A percentile compares a stretch with the other conserved stretches of the same genome.
Evolutionary conservation across 805 yeast species (phyloP).

Genomic region (Ogataea minuta): DNA sequence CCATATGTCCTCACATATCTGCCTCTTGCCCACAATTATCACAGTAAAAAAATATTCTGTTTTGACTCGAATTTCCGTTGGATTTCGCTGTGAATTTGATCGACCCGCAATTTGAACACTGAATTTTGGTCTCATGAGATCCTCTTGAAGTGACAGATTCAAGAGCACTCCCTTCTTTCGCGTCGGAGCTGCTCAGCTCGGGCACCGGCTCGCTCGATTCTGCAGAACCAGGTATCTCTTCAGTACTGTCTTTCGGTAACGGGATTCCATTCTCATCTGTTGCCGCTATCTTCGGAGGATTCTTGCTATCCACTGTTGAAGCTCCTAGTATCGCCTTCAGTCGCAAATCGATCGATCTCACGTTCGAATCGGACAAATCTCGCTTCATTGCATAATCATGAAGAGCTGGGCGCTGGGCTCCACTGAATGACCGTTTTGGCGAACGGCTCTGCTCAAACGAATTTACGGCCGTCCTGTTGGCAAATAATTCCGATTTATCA

Average conservation of each 20-base stretch:
- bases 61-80: slow-evolving; percentile 15
- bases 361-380: slow-evolving; percentile 13
- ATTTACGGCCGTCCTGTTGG: too few relatives aligned
- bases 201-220: too few relatives aligned
- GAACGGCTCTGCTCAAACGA: background rate
- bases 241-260: background rate
- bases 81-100: slow-evolving; percentile 27
- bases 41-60: slow-evolving; percentile 27
- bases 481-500: too few relatives aligned
- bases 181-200: too few relatives aligned
- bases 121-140: slow-evolving; percentile 13
- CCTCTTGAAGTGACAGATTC: slow-evolving; percentile 7
- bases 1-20: slow-evolving; percentile 6
- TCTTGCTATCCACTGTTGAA: background rate
- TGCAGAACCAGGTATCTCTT: background rate
- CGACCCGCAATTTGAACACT: slow-evolving; percentile 25
- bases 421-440: background rate
- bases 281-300: background rate
- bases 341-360: slow-evolving; percentile 13
- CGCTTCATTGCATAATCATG: background rate
- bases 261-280: background rate
- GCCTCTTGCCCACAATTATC: slow-evolving; percentile 29
- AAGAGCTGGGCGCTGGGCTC: background rate
- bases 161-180: background rate
- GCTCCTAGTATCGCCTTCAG: slow-evolving; percentile 10